A percentile compares a stretch with the other conserved stretches of the same genome.
Conservation (phyloP, 2,329 filamentous ascomycete genomes). For the Alternaria ventricosa region DNA sequence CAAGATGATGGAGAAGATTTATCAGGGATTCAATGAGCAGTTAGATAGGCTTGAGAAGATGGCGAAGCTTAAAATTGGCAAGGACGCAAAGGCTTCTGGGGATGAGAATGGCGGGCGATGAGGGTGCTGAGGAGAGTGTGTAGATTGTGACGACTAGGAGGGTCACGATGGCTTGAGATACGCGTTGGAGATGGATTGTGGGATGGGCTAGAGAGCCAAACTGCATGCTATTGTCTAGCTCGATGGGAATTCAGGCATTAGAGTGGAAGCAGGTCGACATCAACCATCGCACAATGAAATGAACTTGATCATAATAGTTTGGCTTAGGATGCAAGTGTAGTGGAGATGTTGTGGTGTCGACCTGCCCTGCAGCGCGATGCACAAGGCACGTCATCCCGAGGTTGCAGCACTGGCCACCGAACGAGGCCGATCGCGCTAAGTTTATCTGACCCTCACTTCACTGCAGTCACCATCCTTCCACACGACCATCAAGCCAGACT, state of each 20-base stretch:
- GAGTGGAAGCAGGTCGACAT: background rate
- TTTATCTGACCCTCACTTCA: constrained; percentile 39
- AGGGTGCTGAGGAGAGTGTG: background rate
- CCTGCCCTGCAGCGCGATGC: background rate
- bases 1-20: background rate
- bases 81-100: too few relatives aligned
- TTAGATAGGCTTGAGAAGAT: background rate
- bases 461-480: constrained; percentile 4
- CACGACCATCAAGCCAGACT: constrained; percentile 6
- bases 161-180: background rate
- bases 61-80: background rate
- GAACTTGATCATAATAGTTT: background rate
- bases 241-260: too few relatives aligned
- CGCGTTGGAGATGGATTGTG: background rate
- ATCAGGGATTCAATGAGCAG: rapidly evolving
- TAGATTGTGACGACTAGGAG: background rate
- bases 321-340: background rate
- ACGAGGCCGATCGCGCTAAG: constrained; percentile 15
- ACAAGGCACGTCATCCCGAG: constrained; percentile 25
- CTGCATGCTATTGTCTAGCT: background rate
- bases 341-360: background rate
- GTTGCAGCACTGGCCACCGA: constrained; percentile 27
- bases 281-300: background rate
- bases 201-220: background rate
- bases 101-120: too few relatives aligned